Base-by-base conservation (phyloP, 768 basidiomycete genomes). In the Trametes meyenii region DNA sequence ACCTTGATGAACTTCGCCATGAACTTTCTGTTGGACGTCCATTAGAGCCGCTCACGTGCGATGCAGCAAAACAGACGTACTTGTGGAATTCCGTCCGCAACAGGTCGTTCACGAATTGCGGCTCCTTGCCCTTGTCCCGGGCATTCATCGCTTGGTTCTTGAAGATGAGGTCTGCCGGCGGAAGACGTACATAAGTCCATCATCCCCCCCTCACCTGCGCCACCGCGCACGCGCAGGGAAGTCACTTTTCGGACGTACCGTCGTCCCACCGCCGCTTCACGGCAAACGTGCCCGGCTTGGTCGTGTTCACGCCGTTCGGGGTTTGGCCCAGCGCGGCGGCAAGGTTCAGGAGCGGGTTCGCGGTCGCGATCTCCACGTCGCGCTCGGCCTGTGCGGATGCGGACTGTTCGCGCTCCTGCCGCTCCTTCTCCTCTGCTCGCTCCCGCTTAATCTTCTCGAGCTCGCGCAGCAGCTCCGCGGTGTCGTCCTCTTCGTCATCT, bases 381-480 rank as follows among this genome's bases (percentile, higher is more conserved):
- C 91, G 83, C 42, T 81, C 76, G 36, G 85, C 83, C 23, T 83
- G 83, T 10, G 80, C 74, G 16, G 80, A 73, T 1, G 81, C 90
- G 7, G 85, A 82, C 66, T 90, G 83, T 69, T 94, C 94, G 43
- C 80, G 80, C 44, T 97, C 96, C 72, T 85, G 79, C 45, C 91
- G 81, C 39, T 83, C 89, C 71, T 94, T 94, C 75, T 98, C 97
- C 69, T 90, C 96, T 12, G 96, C 96, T 11, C 96, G 83, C 71
- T 98, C 96, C 49, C 88, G 88, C 76, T 97, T 98, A 67, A 98
- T 98, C 79, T 96, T 98, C 76, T 97, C 96, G n/a, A 99, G 81
- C 73, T 99, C 97, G 24, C 94, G 87, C 63, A 99, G 79, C 23
- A 99, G 81, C 69, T 97, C 96, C 0, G 94, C 94, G 0, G 94